Percentiles rank a stretch among this genome's conserved stretches.
phyloP scores from a whole-genome alignment of 1,284 basidiomycete species.

The Cronartium quercuum region DNA sequence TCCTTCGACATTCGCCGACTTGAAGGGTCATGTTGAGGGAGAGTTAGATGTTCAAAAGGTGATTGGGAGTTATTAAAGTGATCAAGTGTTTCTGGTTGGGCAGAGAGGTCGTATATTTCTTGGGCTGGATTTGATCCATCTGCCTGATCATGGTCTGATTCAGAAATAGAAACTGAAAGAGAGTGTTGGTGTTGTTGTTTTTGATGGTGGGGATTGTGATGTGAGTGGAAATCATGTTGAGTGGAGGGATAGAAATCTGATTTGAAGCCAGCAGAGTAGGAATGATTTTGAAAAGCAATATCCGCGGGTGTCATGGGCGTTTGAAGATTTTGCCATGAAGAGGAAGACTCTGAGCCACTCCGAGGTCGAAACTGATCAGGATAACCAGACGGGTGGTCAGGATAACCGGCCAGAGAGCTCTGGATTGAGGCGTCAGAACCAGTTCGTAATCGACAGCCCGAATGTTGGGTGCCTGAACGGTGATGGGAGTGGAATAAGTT shows the following conservation, averaged over 20 bases:
- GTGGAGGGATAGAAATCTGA: neutral
- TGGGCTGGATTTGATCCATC: neutral
- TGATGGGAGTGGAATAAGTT: constrained; percentile 1
- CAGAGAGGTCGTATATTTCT: neutral
- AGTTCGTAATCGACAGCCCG: neutral
- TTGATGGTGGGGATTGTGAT: no score
- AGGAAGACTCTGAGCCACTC: constrained; percentile 21
- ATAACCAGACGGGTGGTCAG: no score
- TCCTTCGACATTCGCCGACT: neutral
- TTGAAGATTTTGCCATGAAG: constrained; percentile 19
- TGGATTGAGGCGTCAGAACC: constrained; percentile 6
- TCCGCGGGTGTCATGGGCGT: constrained; percentile 34
- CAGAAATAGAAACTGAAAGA: neutral
- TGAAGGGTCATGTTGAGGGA: neutral
- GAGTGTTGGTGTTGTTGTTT: neutral
- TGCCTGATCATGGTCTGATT: neutral
- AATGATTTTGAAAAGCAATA: neutral
- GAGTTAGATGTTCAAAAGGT: neutral
- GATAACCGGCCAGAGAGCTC: neutral
- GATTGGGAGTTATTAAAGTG: neutral
- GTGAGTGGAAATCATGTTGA: neutral
- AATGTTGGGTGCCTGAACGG: constrained; percentile 5
- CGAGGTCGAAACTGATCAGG: constrained; percentile 27
- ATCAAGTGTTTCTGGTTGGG: neutral
- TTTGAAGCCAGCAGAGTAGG: neutral